Base-by-base conservation (phyloP, 116 monocot species). In the Dioscorea cayenensis region DNA sequence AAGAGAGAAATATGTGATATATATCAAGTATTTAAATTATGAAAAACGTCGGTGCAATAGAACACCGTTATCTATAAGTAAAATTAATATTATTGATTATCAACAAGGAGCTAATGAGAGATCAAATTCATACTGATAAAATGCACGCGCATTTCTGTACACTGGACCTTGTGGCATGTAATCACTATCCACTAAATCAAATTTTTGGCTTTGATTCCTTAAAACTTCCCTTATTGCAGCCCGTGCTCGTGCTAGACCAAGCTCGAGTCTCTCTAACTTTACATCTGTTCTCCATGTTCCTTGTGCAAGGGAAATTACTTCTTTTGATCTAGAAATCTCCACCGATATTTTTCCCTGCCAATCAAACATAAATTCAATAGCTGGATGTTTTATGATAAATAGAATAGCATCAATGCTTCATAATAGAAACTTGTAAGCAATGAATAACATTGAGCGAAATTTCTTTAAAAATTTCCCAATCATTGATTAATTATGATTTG, bases 111-210 rank as follows among this genome's bases (percentile, higher is more conserved):
- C 7, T 43, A 0, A 43, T 43, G 43, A 6, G 43, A 43, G 43
- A 43, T 43, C 12, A 1, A 43, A 8, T 10, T n/a, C 3, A 6
- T 71, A 91, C 91, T 84, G 66, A 38, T 94, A 87, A 79, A 94
- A 94, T 52, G 83, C 87, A 69, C 76, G 8, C 11, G 90, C 75
- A 77, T 90, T 90, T 51, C 85, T 66, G 64, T 94, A 94, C 13
- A 81, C 17, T 18, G 94, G 90, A 9, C 94, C 94, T 25, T 60
- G 64, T 12, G 94, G 94, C 35, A 85, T 71, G 49, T 90, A 90
- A 28, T 90, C 90, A 63, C 60, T 71, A 61, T 85, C 90, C 14
- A 61, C 60, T 35, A 74, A 17, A 11, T 36, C n/a, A 0, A 69
- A 50, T 62, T 68, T 55, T n/a, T 63, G 51, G 36, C 69, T 82